These are phyloP conservation scores for Psidium guajava DNA, from an alignment of 345 rosid species.

Conservation along the genomic window DNA sequence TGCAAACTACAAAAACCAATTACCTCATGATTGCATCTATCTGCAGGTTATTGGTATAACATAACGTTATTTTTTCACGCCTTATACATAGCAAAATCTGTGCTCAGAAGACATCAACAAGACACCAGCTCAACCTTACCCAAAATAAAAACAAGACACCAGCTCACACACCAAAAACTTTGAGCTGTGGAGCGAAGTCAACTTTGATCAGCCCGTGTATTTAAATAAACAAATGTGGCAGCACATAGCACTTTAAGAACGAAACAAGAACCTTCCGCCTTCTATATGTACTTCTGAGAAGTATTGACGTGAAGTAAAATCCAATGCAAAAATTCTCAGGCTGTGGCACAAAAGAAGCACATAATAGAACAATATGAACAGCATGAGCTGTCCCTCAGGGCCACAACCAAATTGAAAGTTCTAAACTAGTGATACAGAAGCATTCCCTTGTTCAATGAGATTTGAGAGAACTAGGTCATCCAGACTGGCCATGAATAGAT, in stretches of 20 bases:
- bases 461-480: background rate
- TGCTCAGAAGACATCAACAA: background rate
- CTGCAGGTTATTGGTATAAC: background rate
- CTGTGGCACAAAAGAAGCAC: background rate
- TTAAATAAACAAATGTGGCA: background rate
- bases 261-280: background rate
- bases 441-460: background rate
- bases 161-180: background rate
- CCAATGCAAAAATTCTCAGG: background rate
- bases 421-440: background rate
- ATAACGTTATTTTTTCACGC: background rate
- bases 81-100: background rate
- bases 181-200: background rate
- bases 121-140: background rate
- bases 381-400: background rate
- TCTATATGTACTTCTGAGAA: background rate
- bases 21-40: background rate
- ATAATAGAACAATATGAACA: background rate
- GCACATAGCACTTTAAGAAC: background rate
- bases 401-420: background rate
- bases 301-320: background rate
- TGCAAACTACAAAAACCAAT: background rate
- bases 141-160: background rate
- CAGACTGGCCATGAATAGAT: background rate
- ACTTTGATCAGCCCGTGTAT: background rate